Conservation (phyloP, 2,329 filamentous ascomycete genomes). For the Ilyonectria sp. region DNA sequence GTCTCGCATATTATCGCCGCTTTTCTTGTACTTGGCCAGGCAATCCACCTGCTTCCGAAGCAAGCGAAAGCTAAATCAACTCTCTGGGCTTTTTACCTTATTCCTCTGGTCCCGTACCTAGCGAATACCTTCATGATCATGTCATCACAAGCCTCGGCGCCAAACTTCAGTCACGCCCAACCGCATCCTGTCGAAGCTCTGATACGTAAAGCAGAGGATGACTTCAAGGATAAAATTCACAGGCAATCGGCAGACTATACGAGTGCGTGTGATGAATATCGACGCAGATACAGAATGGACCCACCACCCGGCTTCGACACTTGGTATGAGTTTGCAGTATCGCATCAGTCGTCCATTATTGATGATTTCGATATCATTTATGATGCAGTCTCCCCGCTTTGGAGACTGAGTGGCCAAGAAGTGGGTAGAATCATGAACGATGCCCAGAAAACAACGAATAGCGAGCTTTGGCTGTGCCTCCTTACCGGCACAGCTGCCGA, state of each 20-base stretch:
- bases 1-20: slow-evolving; percentile 49
- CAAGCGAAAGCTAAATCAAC: slow-evolving; percentile 42
- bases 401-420: slow-evolving; percentile 54
- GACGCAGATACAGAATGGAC: slow-evolving; percentile 57
- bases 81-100: slow-evolving; percentile 52
- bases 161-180: slow-evolving; percentile 13
- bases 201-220: slow-evolving; percentile 42
- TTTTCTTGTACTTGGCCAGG: slow-evolving; percentile 51
- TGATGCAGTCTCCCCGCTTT: slow-evolving; percentile 58
- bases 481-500: slow-evolving; percentile 45
- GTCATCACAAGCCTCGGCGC: slow-evolving; percentile 33
- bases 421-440: slow-evolving; percentile 48
- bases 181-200: slow-evolving; percentile 57
- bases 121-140: slow-evolving; percentile 48
- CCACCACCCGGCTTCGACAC: slow-evolving; percentile 63
- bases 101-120: slow-evolving; percentile 52
- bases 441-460: slow-evolving; percentile 40
- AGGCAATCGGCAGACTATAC: slow-evolving; percentile 56
- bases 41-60: slow-evolving; percentile 50
- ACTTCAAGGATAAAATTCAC: slow-evolving; percentile 51
- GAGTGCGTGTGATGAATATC: slow-evolving; percentile 59
- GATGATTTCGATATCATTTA: slow-evolving; percentile 65
- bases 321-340: slow-evolving; percentile 61
- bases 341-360: slow-evolving; percentile 60
- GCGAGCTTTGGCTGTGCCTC: slow-evolving; percentile 57